phyloP scores from a whole-genome alignment of 2,329 filamentous ascomycete genomes.

The Penicillium italicum region DNA sequence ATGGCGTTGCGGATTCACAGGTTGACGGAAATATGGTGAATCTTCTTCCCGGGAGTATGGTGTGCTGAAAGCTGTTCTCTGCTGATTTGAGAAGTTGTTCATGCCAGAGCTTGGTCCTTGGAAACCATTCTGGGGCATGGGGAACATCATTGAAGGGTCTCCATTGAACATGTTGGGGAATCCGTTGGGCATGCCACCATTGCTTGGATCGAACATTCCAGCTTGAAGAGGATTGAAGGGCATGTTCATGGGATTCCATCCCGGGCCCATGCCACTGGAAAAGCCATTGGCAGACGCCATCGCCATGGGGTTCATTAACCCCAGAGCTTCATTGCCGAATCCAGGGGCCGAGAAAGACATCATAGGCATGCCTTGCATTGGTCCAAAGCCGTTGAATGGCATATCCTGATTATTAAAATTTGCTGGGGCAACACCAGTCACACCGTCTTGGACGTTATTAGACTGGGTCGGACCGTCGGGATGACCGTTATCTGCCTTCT shows the following conservation, averaged over 20 bases:
- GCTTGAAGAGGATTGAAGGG: conserved; percentile 36
- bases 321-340: conserved; percentile 32
- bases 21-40: conserved; percentile 90
- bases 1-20: conserved; percentile 89
- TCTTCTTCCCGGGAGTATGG: conserved; percentile 66
- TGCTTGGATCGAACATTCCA: conserved; percentile 36
- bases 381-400: conserved; percentile 32
- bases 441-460: conserved; percentile 13
- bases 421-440: conserved; percentile 16
- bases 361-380: conserved; percentile 32
- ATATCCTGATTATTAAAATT: conserved; percentile 37
- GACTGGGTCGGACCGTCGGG: conserved; percentile 12
- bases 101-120: conserved; percentile 29
- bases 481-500: conserved; percentile 41
- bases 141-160: conserved; percentile 37
- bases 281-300: conserved; percentile 32
- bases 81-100: conserved; percentile 56
- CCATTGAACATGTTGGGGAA: conserved; percentile 39
- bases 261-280: conserved; percentile 32
- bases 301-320: conserved; percentile 43
- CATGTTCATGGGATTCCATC: conserved; percentile 48
- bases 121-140: conserved; percentile 34
- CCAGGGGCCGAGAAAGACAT: conserved; percentile 36
- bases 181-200: conserved; percentile 32
- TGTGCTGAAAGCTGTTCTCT: conserved; percentile 52